Conservation (phyloP, 495 filamentous ascomycete genomes). For the Bacidia rubella region DNA sequence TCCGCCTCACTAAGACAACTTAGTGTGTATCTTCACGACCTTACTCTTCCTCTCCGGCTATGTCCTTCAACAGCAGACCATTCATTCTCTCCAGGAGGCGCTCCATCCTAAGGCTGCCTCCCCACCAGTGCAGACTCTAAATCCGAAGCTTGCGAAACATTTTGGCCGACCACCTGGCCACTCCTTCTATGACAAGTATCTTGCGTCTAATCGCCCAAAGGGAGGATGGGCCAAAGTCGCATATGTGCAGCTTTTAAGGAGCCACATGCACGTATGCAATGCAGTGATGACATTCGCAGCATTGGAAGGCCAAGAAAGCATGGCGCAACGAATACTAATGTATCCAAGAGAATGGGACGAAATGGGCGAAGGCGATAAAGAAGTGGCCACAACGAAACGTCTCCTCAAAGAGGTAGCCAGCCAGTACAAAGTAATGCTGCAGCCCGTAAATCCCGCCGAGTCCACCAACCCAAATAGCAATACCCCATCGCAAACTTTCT, state of each 20-base stretch:
- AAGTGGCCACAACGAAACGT: conserved; percentile 26
- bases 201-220: conserved; percentile 23
- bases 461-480: conserved; percentile 16
- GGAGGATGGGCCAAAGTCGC: conserved; percentile 25
- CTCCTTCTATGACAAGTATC: conserved; percentile 23
- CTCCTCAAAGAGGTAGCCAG: conserved; percentile 29
- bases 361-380: conserved; percentile 2
- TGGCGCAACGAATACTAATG: conserved; percentile 29
- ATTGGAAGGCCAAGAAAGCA: conserved; percentile 28
- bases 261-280: conserved; percentile 30
- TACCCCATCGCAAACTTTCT: conserved; percentile 13
- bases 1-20: neutral
- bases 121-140: conserved; percentile 4
- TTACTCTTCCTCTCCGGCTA: conserved; percentile 60
- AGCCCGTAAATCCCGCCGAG: conserved; percentile 20
- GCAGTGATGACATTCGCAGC: conserved; percentile 34
- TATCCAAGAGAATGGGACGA: conserved; percentile 31
- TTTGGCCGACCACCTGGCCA: conserved; percentile 19
- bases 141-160: conserved; percentile 16
- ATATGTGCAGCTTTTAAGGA: conserved; percentile 30
- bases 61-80: conserved; percentile 55
- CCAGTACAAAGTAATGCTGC: conserved; percentile 28
- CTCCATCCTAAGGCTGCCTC: conserved; percentile 30
- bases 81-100: conserved; percentile 46
- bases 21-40: conserved; percentile 45